A percentile compares a stretch with the other conserved stretches of the same genome.
These are phyloP conservation scores for Entomortierella lignicola DNA, from an alignment of 192 early-diverging fungal species.

Conservation along the genomic window DNA sequence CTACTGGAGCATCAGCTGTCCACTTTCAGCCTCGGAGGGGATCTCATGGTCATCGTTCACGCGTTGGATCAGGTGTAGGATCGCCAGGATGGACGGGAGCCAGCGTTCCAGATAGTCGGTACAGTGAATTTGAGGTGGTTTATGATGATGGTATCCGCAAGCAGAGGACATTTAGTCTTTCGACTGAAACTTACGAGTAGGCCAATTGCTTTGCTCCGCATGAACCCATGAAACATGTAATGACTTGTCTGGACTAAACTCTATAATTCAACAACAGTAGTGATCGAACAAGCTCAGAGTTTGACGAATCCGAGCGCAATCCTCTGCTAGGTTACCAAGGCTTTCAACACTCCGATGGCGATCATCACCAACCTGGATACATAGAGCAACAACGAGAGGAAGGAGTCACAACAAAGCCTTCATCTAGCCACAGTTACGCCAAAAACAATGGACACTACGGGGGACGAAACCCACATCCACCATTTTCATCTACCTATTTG, in stretches of 20 bases:
- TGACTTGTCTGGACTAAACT: too few species aligned
- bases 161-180: conserved; percentile 47
- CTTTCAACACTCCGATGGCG: background rate
- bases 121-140: conserved; percentile 52
- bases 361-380: background rate
- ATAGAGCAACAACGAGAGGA: background rate
- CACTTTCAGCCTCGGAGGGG: conserved; percentile 31
- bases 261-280: background rate
- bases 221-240: too few species aligned
- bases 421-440: background rate
- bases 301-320: conserved; percentile 15
- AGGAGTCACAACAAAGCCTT: background rate
- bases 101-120: conserved; percentile 40
- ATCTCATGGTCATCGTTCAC: background rate
- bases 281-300: background rate
- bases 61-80: conserved; percentile 6
- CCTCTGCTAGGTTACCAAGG: conserved; percentile 22
- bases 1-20: conserved; percentile 14
- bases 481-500: background rate
- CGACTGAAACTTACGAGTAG: conserved; percentile 39
- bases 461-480: background rate
- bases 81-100: conserved; percentile 31
- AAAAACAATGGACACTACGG: background rate
- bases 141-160: conserved; percentile 53
- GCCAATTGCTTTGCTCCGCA: too few species aligned